Evolutionary conservation across 768 basidiomycete species (phyloP).

Genomic region (Trametes elegans): DNA sequence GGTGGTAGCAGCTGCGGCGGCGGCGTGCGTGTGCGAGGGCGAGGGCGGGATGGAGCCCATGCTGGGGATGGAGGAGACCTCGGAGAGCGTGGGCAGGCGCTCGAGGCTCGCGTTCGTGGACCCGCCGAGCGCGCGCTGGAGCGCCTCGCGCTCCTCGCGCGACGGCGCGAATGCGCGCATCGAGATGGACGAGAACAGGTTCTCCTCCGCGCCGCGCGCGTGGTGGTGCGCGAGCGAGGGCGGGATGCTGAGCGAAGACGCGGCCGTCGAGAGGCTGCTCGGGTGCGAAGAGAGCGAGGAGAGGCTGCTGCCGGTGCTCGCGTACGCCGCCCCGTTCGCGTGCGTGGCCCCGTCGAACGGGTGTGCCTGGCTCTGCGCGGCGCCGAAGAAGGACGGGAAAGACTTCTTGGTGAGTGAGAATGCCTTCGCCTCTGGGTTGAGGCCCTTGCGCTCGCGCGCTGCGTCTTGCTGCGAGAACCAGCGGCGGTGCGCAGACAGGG

Average conservation of each 20-base stretch:
- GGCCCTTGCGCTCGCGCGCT: slow-evolving; percentile 56
- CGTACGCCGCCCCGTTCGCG: slow-evolving; percentile 12
- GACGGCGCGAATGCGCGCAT: slow-evolving; percentile 87
- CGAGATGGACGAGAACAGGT: slow-evolving; percentile 36
- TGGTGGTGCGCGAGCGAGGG: slow-evolving; percentile 20
- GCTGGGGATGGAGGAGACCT: slow-evolving; percentile 40
- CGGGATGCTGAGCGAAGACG: slow-evolving; percentile 26
- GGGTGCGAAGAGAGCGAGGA: slow-evolving; percentile 9
- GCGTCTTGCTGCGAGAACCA: slow-evolving; percentile 47
- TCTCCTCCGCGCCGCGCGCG: slow-evolving; percentile 18
- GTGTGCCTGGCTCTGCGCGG: neutral
- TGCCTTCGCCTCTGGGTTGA: slow-evolving; percentile 86
- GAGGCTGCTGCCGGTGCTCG: slow-evolving; percentile 12
- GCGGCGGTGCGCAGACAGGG: slow-evolving; percentile 38
- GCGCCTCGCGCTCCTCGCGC: slow-evolving; percentile 80
- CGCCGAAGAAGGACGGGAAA: slow-evolving; percentile 17
- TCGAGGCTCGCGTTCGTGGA: slow-evolving; percentile 76
- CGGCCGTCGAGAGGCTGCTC: slow-evolving; percentile 21
- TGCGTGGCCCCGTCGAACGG: slow-evolving; percentile 26
- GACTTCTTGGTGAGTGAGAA: slow-evolving; percentile 47
- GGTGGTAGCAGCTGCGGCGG: slow-evolving; percentile 19
- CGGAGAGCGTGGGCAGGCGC: slow-evolving; percentile 73
- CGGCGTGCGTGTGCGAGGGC: slow-evolving; percentile 50
- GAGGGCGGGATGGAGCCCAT: slow-evolving; percentile 54
- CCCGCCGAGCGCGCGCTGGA: slow-evolving; percentile 75